These are phyloP conservation scores for Prunus yedoensis DNA, from an alignment of 331 rosid species.

Conservation along the genomic window DNA sequence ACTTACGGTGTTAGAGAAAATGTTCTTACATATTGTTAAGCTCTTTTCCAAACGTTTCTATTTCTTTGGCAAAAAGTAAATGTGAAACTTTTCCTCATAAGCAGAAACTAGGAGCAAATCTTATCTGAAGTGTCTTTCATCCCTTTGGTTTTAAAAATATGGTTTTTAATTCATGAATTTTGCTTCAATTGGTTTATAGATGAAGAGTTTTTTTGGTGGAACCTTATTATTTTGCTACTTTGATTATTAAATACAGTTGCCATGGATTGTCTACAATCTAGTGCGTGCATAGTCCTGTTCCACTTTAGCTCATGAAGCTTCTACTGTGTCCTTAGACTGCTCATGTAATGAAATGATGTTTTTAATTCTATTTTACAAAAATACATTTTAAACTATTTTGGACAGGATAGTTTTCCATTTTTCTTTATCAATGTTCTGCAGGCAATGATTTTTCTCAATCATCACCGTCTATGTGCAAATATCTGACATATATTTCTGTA, in stretches of 20 bases:
- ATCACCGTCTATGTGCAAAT: constrained; percentile 4
- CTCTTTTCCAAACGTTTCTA: neutral
- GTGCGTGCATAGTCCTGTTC: neutral
- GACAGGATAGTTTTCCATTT: neutral
- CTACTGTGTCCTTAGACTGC: neutral
- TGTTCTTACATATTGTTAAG: neutral
- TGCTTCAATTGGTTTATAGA: neutral
- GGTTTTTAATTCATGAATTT: neutral
- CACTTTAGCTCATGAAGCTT: neutral
- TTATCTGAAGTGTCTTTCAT: neutral
- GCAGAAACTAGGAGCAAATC: neutral
- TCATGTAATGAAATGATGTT: neutral
- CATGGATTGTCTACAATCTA: neutral
- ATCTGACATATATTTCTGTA: neutral
- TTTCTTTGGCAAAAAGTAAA: too few relatives aligned
- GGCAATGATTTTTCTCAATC: neutral
- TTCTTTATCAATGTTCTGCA: neutral
- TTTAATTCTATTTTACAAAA: neutral
- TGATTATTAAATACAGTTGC: neutral
- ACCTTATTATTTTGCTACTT: neutral
- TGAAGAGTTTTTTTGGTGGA: neutral
- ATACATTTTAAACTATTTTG: neutral
- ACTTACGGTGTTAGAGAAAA: neutral
- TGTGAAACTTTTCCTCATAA: neutral
- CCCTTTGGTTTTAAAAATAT: neutral